Conservation (phyloP, 441 rosid species). For the Syzygium malaccense region DNA sequence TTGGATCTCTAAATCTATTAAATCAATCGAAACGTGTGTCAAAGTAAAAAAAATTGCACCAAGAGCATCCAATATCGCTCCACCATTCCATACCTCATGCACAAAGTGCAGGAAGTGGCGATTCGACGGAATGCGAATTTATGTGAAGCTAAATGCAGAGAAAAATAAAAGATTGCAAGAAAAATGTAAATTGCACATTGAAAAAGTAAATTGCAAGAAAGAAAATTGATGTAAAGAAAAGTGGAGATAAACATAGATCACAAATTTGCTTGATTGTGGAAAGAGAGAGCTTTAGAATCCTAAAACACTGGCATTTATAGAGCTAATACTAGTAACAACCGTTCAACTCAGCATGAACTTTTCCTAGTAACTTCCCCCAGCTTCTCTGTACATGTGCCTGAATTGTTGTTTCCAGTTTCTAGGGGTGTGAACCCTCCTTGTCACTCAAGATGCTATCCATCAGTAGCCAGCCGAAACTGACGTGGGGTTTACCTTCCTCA, state of each 20-base stretch:
- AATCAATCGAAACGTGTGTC: background rate
- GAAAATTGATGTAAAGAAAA: background rate
- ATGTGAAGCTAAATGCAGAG: no score
- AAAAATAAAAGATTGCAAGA: background rate
- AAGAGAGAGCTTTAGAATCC: background rate
- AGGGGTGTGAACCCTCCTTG: no score
- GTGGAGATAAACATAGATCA: background rate
- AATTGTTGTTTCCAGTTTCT: background rate
- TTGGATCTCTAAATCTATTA: background rate
- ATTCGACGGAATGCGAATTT: no score
- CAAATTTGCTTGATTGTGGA: background rate
- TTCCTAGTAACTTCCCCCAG: background rate
- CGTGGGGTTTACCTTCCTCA: no score
- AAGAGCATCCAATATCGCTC: no score
- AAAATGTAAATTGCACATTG: background rate
- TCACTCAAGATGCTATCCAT: no score
- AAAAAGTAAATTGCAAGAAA: background rate
- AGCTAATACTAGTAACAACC: background rate
- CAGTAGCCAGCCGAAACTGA: no score
- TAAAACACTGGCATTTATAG: background rate
- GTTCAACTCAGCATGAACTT: background rate
- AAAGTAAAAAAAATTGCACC: no score
- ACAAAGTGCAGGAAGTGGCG: no score
- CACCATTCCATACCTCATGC: no score
- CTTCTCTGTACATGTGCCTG: background rate